Evolutionary conservation across 371 early-diverging fungal species (phyloP).

Genomic region (Parasitella parasitica): DNA sequence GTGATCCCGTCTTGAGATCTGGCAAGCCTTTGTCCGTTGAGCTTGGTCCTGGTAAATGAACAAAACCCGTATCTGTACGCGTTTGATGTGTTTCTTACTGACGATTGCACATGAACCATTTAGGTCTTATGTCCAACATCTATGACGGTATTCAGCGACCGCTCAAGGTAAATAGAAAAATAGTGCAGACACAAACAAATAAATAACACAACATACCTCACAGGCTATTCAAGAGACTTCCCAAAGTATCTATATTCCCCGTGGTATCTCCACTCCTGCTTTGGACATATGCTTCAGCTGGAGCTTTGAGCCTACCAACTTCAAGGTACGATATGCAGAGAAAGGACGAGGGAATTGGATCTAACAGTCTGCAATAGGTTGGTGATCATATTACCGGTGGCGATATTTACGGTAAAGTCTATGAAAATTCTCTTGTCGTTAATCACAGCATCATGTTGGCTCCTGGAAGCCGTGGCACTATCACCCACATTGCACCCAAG

Average conservation of each 20-base stretch:
- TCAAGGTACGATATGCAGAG: slow-evolving; percentile 54
- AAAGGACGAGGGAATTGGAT: neutral
- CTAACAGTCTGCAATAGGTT: slow-evolving; percentile 65
- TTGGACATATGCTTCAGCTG: slow-evolving; percentile 90
- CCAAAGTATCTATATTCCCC: slow-evolving; percentile 98
- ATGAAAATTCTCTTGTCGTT: slow-evolving; percentile 95
- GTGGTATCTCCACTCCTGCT: slow-evolving; percentile 97
- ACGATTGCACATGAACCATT: neutral
- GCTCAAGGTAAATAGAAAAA: slow-evolving; percentile 59
- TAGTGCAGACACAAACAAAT: neutral
- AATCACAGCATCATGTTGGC: slow-evolving; percentile 96
- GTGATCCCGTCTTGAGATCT: slow-evolving; percentile 98
- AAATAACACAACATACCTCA: neutral
- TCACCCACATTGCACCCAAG: slow-evolving; percentile 94
- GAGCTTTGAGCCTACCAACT: slow-evolving; percentile 95
- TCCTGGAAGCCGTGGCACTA: slow-evolving; percentile 92
- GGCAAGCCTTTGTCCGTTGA: slow-evolving; percentile 99
- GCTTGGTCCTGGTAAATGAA: slow-evolving; percentile 91
- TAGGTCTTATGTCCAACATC: slow-evolving; percentile 96
- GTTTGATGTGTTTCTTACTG: neutral
- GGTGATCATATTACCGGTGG: slow-evolving; percentile 98
- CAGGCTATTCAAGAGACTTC: slow-evolving; percentile 92
- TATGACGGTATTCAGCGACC: slow-evolving; percentile 99
- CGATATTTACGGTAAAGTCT: slow-evolving; percentile 96
- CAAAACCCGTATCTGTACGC: slow-evolving; percentile 3